Evolutionary conservation across 2,329 filamentous ascomycete species (phyloP), one percentile per base, ranked within the genome.

Genomic region (Penicillium vulpinum): DNA sequence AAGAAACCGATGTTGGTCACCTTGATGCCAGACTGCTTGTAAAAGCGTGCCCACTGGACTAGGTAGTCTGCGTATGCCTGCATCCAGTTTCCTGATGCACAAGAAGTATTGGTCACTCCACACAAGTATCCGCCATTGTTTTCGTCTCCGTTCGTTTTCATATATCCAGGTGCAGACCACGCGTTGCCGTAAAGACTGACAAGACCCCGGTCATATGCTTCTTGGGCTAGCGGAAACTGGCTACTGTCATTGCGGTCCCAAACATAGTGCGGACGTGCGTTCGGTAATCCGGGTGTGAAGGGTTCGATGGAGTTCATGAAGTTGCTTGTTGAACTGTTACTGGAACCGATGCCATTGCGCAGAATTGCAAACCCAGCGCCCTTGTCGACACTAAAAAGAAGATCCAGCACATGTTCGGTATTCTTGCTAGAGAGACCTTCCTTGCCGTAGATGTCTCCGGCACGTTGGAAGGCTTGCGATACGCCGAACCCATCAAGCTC

Each of bases 141-240:
- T 46, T 81, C 75, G 49, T 76, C 70, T 3, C 67, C 66, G 53
- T 81, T 81, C 5, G 75, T 81, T 72, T 82, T 81, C 80, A 83
- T 82, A 62, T 76, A 82, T 0, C 77, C 78, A 0, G 79, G 80
- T 0, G 80, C 80, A 56, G 75, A 78, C 80, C 80, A 83, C 0
- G 80, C 78, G 67, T 83, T 76, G 1, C 75, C 77, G 59, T 81
- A 80, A 73, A 0, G 78, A 22, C 5, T 33, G 31, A 33, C 13
- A 5, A 33, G 31, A 33, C 31, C 76, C 61, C 77, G 77, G 26
- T 62, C 60, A 24, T 71, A 65, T 4, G 81, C 82, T 65, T 81
- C 73, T 67, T 84, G 74, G 8, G 78, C 77, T 38, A 85, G 72
- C 69, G 75, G 83, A 15, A 85, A 67, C 70, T 85, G 83, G 7